A percentile compares a stretch with the other conserved stretches of the same genome.
Conservation (phyloP, 1,284 basidiomycete genomes). For the Abortiporus biennis region DNA sequence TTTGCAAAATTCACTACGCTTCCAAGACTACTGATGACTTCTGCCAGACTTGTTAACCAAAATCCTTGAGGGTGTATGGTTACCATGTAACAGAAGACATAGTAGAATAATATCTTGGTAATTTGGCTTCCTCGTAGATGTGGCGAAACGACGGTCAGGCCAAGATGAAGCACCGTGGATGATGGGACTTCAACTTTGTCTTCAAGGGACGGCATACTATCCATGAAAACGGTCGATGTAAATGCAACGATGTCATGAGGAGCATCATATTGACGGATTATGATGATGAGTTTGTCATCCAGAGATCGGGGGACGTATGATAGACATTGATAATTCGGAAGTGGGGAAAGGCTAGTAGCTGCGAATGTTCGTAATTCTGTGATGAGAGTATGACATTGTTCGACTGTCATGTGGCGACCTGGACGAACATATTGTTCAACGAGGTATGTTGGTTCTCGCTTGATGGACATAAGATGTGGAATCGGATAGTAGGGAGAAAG, state of each 20-base stretch:
- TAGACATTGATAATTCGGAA: conserved; percentile 12
- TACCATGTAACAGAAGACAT: conserved; percentile 4
- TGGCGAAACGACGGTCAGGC: conserved; percentile 9
- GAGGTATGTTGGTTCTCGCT: too few species aligned
- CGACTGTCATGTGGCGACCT: too few species aligned
- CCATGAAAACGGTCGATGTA: conserved; percentile 9
- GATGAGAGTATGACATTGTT: background rate
- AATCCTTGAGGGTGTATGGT: conserved; percentile 3
- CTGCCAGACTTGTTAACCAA: conserved; percentile 9
- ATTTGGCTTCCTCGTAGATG: background rate
- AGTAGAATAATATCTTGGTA: conserved; percentile 1
- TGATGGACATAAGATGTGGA: too few species aligned
- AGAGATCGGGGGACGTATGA: conserved; percentile 4
- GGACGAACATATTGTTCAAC: too few species aligned
- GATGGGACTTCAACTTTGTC: background rate
- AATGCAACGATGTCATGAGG: conserved; percentile 6
- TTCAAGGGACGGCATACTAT: background rate
- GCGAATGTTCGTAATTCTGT: conserved; percentile 6
- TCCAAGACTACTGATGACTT: conserved; percentile 10
- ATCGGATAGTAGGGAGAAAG: too few species aligned
- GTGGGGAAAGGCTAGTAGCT: conserved; percentile 3
- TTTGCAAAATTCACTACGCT: conserved; percentile 4
- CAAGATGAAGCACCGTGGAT: conserved; percentile 7
- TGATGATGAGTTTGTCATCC: conserved; percentile 9
- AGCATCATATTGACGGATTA: background rate